phyloP scores from a whole-genome alignment of 805 yeast species.

The Wickerhamiella parazyma region DNA sequence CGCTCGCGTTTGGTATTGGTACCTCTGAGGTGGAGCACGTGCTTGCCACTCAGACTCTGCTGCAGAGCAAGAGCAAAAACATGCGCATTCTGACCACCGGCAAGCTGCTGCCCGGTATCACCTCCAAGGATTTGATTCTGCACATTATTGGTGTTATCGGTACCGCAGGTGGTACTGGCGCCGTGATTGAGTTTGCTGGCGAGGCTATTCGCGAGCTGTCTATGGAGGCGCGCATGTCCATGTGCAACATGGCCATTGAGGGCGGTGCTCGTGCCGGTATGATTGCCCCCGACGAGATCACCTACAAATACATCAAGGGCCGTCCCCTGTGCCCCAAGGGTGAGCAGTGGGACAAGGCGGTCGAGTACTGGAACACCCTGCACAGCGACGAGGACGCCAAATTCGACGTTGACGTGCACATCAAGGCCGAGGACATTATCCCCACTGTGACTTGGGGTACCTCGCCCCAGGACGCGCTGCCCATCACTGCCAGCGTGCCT shows the following conservation, averaged over 20 bases:
- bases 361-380: slow-evolving; percentile 78
- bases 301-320: slow-evolving; percentile 80
- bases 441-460: slow-evolving; percentile 99
- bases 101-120: slow-evolving; percentile 71
- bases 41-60: slow-evolving; percentile 84
- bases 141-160: slow-evolving; percentile 95
- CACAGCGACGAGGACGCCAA: slow-evolving; percentile 80
- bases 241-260: slow-evolving; percentile 98
- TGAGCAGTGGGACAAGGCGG: slow-evolving; percentile 89
- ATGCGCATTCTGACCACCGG: slow-evolving; percentile 86
- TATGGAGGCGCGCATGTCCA: slow-evolving; percentile 98
- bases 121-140: slow-evolving; percentile 87
- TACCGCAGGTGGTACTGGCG: slow-evolving; percentile 99
- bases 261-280: slow-evolving; percentile 99
- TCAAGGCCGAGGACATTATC: slow-evolving; percentile 70
- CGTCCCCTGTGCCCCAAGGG: slow-evolving; percentile 93
- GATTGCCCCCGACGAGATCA: slow-evolving; percentile 89
- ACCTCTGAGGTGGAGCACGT: slow-evolving; percentile 99
- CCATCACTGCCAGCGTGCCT: slow-evolving; percentile 82
- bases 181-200: slow-evolving; percentile 94
- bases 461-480: slow-evolving; percentile 96
- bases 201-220: slow-evolving; percentile 78
- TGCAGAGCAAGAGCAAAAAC: slow-evolving; percentile 90
- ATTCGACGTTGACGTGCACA: slow-evolving; percentile 71
- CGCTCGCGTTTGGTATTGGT: slow-evolving; percentile 97